Conservation (phyloP, 345 rosid species). For the Eucalyptus polyanthemos region DNA sequence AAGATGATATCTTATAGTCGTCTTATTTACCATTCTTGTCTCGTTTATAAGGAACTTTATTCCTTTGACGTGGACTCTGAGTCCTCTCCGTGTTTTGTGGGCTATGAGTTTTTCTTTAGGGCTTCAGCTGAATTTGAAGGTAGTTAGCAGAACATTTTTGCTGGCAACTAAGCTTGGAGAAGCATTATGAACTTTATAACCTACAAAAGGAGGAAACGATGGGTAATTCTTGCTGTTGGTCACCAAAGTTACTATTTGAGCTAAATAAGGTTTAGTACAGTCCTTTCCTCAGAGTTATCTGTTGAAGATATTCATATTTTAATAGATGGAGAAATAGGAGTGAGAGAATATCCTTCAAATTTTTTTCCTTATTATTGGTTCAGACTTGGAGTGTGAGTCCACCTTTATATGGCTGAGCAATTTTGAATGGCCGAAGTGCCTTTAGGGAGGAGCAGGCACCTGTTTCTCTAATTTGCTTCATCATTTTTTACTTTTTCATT, state of each 20-base stretch:
- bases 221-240: background rate
- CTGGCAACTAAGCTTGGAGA: background rate
- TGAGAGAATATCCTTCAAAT: background rate
- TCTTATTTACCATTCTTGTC: background rate
- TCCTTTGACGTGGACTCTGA: background rate
- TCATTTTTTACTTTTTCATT: background rate
- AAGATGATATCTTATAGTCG: background rate
- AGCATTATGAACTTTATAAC: background rate
- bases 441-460: background rate
- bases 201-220: background rate
- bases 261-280: background rate
- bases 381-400: background rate
- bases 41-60: background rate
- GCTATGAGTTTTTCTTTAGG: background rate
- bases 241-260: background rate
- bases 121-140: background rate
- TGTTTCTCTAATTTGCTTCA: background rate
- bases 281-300: background rate
- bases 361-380: background rate
- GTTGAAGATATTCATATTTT: background rate
- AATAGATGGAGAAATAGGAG: background rate
- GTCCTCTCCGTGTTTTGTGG: background rate
- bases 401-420: background rate
- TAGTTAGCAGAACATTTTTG: background rate
- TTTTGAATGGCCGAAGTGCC: background rate